These are phyloP conservation scores for Trapa bicornis DNA, from an alignment of 345 rosid genomes.

Conservation along the genomic window DNA sequence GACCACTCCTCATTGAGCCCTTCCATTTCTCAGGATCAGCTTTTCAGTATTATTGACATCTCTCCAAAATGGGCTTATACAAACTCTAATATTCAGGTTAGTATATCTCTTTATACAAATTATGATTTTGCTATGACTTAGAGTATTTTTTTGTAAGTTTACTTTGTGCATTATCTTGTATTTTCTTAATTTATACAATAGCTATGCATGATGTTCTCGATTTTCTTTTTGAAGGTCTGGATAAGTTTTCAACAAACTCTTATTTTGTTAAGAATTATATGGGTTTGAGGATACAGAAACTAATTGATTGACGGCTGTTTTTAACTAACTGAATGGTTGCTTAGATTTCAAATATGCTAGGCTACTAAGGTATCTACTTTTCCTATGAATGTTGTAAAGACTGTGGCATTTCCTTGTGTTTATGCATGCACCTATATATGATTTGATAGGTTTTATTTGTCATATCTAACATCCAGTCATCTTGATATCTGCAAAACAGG, in stretches of 20 bases:
- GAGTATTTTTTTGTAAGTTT: background rate
- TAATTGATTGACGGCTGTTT: too few species aligned
- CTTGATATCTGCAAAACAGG: constrained; percentile 25
- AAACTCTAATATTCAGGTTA: constrained; percentile 62
- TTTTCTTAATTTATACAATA: background rate
- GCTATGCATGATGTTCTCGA: too few species aligned
- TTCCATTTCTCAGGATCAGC: constrained; percentile 79
- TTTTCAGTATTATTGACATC: constrained; percentile 62
- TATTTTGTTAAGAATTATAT: too few species aligned
- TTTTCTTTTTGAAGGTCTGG: too few species aligned
- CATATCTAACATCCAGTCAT: background rate
- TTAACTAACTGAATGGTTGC: too few species aligned
- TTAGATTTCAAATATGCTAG: too few species aligned
- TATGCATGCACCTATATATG: background rate
- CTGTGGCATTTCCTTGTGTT: background rate
- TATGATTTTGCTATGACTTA: background rate
- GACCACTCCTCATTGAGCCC: constrained; percentile 63
- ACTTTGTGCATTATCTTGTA: background rate
- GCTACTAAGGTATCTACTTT: background rate
- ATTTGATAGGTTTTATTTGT: background rate
- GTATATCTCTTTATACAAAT: background rate
- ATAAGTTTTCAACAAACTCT: too few species aligned
- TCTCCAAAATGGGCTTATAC: constrained; percentile 64
- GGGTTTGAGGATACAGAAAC: too few species aligned
- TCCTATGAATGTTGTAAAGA: background rate